phyloP scores from a whole-genome alignment of 495 filamentous ascomycete species.

The Aspergillus avenaceus region DNA sequence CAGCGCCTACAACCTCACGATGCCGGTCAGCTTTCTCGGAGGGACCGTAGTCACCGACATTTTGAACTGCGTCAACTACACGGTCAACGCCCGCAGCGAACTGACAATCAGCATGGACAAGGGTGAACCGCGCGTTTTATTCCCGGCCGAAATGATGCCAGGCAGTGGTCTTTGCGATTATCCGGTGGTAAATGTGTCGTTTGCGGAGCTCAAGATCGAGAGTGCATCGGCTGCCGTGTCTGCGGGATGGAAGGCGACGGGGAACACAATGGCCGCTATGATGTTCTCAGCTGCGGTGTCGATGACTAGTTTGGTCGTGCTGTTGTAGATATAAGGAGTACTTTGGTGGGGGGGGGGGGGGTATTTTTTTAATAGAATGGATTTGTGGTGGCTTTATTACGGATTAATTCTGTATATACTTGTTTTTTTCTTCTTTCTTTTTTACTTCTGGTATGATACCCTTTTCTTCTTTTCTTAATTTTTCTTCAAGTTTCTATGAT shows the following conservation, averaged over 20 bases:
- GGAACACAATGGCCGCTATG: neutral
- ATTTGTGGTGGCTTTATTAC: too few relatives aligned
- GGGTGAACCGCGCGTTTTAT: conserved; percentile 43
- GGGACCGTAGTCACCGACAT: conserved; percentile 44
- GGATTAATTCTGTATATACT: too few relatives aligned
- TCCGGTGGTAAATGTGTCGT: neutral
- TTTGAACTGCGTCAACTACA: conserved; percentile 34
- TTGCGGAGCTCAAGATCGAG: neutral
- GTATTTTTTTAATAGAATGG: too few relatives aligned
- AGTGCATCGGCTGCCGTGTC: neutral
- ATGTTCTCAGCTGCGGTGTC: neutral
- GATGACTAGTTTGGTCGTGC: too few relatives aligned
- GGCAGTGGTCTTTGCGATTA: conserved; percentile 24
- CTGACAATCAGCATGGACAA: conserved; percentile 35
- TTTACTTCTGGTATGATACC: too few relatives aligned
- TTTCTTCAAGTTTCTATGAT: too few relatives aligned
- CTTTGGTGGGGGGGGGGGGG: too few relatives aligned
- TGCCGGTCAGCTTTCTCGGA: conserved; percentile 31
- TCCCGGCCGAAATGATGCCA: conserved; percentile 14
- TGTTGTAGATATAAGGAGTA: too few relatives aligned
- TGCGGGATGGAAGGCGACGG: neutral
- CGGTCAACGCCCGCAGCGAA: conserved; percentile 27
- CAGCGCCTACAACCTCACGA: conserved; percentile 34
- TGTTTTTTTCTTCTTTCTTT: too few relatives aligned
- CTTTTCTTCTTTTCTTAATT: too few relatives aligned